Conservation (phyloP, 257 asterid genomes). For the Solanum dulcamara region DNA sequence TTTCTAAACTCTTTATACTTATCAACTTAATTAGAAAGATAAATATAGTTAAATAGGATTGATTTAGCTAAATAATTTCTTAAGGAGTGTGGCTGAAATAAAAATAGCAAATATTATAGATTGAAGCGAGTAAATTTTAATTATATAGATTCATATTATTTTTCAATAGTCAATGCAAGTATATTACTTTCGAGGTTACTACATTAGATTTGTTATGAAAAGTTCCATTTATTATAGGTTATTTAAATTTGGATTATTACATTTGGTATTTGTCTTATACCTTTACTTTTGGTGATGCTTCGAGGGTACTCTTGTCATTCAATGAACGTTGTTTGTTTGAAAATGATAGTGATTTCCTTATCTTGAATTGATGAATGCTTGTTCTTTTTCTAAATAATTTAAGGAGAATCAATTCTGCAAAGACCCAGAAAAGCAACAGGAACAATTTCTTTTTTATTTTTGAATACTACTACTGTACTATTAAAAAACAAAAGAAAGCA, state of each 20-base stretch:
- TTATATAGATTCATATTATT: too few relatives aligned
- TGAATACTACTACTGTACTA: too few relatives aligned
- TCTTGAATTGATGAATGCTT: not conserved
- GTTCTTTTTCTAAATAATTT: not conserved
- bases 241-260: not conserved
- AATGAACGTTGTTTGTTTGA: not conserved
- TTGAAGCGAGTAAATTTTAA: too few relatives aligned
- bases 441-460: not conserved
- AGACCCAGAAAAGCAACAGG: slow-evolving; percentile 6
- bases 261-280: not conserved
- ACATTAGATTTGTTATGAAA: too few relatives aligned
- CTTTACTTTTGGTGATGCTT: not conserved
- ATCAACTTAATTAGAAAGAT: too few relatives aligned
- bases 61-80: too few relatives aligned
- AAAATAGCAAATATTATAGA: too few relatives aligned
- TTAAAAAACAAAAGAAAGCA: slow-evolving; percentile 6
- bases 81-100: too few relatives aligned
- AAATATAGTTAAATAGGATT: too few relatives aligned
- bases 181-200: too few relatives aligned
- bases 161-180: too few relatives aligned
- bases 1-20: not conserved
- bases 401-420: slow-evolving; percentile 11
- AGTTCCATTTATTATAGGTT: too few relatives aligned
- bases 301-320: not conserved
- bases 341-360: not conserved